Evolutionary conservation across 148 eudicot genomes (phyloP).

Genomic region (Bassia scoparia): DNA sequence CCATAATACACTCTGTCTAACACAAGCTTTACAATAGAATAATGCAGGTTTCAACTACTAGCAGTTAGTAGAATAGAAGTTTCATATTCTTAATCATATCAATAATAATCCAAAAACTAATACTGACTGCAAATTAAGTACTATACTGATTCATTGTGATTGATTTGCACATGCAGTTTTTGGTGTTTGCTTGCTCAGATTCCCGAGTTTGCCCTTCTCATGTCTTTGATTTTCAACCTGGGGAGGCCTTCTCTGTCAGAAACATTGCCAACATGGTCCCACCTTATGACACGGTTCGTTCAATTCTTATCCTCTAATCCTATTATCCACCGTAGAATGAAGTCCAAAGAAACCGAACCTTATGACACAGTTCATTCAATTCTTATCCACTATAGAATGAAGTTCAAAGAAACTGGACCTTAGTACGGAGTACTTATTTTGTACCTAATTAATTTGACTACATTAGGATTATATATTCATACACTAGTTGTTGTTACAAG

Average conservation of each 20-base stretch:
- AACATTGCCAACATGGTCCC: slow-evolving; percentile 98
- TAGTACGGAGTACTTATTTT: no score
- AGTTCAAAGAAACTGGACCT: no score
- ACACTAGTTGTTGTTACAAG: no score
- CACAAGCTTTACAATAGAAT: not conserved
- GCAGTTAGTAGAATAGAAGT: slow-evolving; percentile 1
- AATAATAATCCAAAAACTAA: not conserved
- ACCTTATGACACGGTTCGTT: slow-evolving; percentile 51
- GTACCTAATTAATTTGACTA: no score
- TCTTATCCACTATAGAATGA: no score
- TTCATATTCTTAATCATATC: not conserved
- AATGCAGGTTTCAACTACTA: not conserved
- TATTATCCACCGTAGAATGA: no score
- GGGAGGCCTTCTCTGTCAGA: slow-evolving; percentile 83
- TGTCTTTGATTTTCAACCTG: slow-evolving; percentile 81
- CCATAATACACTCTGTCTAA: not conserved
- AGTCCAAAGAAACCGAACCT: no score
- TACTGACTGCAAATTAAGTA: not conserved
- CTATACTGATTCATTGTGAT: not conserved
- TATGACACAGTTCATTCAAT: no score
- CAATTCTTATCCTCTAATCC: no score
- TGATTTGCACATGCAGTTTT: slow-evolving; percentile 51
- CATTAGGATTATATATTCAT: no score
- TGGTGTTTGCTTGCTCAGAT: slow-evolving; percentile 87
- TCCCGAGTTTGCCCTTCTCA: slow-evolving; percentile 88